Conservation (phyloP, 2,329 filamentous ascomycete genomes). For the Colletotrichum lindemuthianum region DNA sequence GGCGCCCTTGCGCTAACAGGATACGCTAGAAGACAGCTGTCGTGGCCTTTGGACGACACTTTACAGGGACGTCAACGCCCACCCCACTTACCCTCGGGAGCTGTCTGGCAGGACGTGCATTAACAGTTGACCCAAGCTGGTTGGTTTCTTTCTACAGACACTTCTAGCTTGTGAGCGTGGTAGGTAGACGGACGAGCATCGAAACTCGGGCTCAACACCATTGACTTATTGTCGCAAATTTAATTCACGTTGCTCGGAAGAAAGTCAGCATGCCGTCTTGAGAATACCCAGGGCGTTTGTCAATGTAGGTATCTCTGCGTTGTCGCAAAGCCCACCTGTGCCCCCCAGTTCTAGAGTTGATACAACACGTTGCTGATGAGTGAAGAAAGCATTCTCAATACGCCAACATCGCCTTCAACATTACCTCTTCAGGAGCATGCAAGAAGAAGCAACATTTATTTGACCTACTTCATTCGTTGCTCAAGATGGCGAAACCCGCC, state of each 20-base stretch:
- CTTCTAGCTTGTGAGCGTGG: no score
- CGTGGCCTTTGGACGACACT: neutral
- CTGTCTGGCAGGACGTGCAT: neutral
- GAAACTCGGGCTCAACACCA: no score
- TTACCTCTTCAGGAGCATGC: no score
- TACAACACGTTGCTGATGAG: constrained; percentile 20
- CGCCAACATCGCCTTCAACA: no score
- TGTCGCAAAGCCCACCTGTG: no score
- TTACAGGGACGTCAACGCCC: neutral
- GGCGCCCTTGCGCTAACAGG: constrained; percentile 5
- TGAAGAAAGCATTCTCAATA: neutral
- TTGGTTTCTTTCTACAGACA: neutral
- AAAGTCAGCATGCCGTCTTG: no score
- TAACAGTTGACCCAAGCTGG: neutral
- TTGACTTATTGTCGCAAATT: no score
- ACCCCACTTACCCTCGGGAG: constrained; percentile 12
- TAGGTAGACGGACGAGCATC: no score
- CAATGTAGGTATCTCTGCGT: no score
- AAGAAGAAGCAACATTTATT: neutral
- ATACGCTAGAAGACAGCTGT: neutral
- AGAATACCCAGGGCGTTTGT: no score
- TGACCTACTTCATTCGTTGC: neutral
- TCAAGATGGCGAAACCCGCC: constrained; percentile 20
- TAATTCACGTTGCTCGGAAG: no score
- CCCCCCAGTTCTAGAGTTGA: no score